These are phyloP conservation scores for Debaryomycetaceae sp. DNA, from an alignment of 1,139 yeast genomes.

Conservation along the genomic window DNA sequence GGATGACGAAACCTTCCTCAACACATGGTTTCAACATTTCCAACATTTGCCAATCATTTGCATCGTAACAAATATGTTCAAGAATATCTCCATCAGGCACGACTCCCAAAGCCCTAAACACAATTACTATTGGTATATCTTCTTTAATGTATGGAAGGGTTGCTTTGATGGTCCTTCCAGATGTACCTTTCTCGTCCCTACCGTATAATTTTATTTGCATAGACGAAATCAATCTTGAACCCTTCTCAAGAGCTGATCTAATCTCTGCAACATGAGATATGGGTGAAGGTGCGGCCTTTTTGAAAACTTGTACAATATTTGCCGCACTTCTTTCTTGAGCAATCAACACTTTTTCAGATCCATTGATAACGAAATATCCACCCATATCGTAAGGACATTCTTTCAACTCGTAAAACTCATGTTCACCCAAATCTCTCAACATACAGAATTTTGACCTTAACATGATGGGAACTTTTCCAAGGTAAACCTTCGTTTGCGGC, in stretches of 20 bases:
- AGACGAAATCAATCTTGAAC: constrained; percentile 89
- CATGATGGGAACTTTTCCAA: constrained; percentile 98
- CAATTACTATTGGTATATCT: constrained; percentile 94
- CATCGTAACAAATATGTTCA: constrained; percentile 97
- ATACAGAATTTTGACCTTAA: constrained; percentile 94
- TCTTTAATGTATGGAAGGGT: constrained; percentile 94
- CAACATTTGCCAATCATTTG: constrained; percentile 98
- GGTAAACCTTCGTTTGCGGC: constrained; percentile 68
- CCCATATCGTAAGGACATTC: constrained; percentile 99
- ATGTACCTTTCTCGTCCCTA: constrained; percentile 70
- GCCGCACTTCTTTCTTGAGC: constrained; percentile 99
- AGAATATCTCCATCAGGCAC: constrained; percentile 98
- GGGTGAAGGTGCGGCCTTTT: constrained; percentile 96
- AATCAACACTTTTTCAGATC: constrained; percentile 95
- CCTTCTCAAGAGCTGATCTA: constrained; percentile 94
- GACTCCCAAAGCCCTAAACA: constrained; percentile 95
- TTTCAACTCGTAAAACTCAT: constrained; percentile 89
- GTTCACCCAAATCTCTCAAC: constrained; percentile 87
- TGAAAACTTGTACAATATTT: constrained; percentile 95
- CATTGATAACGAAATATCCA: constrained; percentile 96
- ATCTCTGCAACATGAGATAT: constrained; percentile 95
- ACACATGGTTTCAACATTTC: constrained; percentile 99
- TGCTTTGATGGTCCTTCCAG: constrained; percentile 85
- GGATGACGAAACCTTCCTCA: constrained; percentile 97
- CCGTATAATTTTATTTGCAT: constrained; percentile 92